phyloP scores from a whole-genome alignment of 2,329 filamentous ascomycete genomes.

The Madurella mycetomatis region DNA sequence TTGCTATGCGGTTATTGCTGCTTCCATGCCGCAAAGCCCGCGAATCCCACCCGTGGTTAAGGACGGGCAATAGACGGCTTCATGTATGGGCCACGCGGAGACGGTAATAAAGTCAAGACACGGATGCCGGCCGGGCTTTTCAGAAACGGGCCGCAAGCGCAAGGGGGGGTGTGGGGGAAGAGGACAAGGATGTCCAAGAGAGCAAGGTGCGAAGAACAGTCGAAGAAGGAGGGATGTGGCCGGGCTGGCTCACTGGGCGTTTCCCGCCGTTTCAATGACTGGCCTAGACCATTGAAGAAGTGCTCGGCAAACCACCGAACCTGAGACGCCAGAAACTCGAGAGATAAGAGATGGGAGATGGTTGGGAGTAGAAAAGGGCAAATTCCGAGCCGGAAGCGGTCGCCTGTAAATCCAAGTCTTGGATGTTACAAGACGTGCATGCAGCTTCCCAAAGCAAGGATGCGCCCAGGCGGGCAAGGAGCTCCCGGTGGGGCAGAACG shows the following conservation, averaged over 20 bases:
- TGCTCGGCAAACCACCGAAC: slow-evolving; percentile 1
- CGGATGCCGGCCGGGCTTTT: slow-evolving; percentile 10
- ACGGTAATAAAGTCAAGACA: slow-evolving; percentile 23
- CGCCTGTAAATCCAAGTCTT: slow-evolving; percentile 6
- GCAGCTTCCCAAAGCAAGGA: slow-evolving; percentile 4
- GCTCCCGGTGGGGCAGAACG: slow-evolving; percentile 2
- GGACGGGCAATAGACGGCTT: slow-evolving; percentile 26
- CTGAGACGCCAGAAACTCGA: slow-evolving; percentile 18
- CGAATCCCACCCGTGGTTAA: slow-evolving; percentile 24
- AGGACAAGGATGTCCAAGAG: not conserved
- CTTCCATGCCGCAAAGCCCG: slow-evolving; percentile 38
- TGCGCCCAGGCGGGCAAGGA: slow-evolving; percentile 6
- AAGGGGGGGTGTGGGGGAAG: not conserved
- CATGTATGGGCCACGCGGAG: slow-evolving; percentile 27
- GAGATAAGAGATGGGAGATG: slow-evolving; percentile 3
- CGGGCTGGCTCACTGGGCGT: slow-evolving; percentile 15
- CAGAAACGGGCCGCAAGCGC: slow-evolving; percentile 6
- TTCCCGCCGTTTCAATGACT: slow-evolving; percentile 12
- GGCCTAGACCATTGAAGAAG: slow-evolving; percentile 7
- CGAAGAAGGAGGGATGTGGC: slow-evolving; percentile 11
- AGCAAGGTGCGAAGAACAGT: slow-evolving; percentile 1
- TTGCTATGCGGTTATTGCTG: slow-evolving; percentile 36
- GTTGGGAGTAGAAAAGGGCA: slow-evolving; percentile 8
- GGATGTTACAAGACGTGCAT: slow-evolving; percentile 10
- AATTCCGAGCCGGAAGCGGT: slow-evolving; percentile 12